A percentile compares a stretch with the other conserved stretches of the same genome.
Evolutionary conservation across 306 rosid genomes (phyloP).

Genomic region (Cajanus cajan): DNA sequence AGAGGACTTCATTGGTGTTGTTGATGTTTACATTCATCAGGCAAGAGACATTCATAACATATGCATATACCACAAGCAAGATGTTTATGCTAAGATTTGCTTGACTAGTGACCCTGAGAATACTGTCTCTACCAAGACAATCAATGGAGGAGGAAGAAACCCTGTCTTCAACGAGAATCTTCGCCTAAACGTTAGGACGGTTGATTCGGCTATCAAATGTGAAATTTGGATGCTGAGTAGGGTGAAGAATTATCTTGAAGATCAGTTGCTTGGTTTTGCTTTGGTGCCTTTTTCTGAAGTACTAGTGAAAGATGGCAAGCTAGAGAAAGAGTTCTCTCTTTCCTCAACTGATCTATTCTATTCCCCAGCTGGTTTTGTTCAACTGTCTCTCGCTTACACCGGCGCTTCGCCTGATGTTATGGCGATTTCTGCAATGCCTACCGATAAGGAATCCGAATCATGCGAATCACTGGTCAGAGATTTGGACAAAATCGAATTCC

Average conservation of each 20-base stretch:
- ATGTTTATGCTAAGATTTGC: slow-evolving; percentile 88
- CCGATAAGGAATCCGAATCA: slow-evolving; percentile 46
- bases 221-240: slow-evolving; percentile 98
- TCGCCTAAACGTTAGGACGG: slow-evolving; percentile 49
- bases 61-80: slow-evolving; percentile 98
- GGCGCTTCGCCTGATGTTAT: slow-evolving; percentile 82
- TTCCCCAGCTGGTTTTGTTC: slow-evolving; percentile 88
- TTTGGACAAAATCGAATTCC: slow-evolving; percentile 83
- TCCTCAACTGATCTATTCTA: slow-evolving; percentile 93
- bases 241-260: slow-evolving; percentile 96
- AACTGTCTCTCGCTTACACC: slow-evolving; percentile 56
- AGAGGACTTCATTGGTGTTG: slow-evolving; percentile 57
- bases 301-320: slow-evolving; percentile 52
- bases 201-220: slow-evolving; percentile 72
- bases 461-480: slow-evolving; percentile 48
- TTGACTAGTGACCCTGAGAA: slow-evolving; percentile 65
- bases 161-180: slow-evolving; percentile 86
- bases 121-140: slow-evolving; percentile 67
- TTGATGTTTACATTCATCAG: slow-evolving; percentile 73
- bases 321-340: slow-evolving; percentile 90
- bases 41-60: slow-evolving; percentile 95
- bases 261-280: slow-evolving; percentile 91
- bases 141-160: slow-evolving; percentile 95
- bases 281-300: slow-evolving; percentile 82
- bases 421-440: slow-evolving; percentile 41